A percentile compares a stretch with the other conserved stretches of the same genome.
Conservation (phyloP, 2,329 filamentous ascomycete species). For the Ophiostoma sp. region DNA sequence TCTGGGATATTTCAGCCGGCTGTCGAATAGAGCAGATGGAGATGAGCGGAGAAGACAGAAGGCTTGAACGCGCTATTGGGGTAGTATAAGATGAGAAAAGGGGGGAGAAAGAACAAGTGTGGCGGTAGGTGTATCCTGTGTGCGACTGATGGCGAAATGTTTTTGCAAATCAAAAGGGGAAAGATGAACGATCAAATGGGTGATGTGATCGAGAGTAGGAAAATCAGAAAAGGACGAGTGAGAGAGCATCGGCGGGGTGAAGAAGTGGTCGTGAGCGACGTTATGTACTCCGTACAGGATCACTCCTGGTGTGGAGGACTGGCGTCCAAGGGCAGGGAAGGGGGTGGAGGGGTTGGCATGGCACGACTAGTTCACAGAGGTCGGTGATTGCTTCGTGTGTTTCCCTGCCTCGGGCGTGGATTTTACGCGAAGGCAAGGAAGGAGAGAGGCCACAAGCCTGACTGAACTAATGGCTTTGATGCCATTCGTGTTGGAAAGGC, state of each 20-base stretch:
- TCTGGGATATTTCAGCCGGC: constrained; percentile 31
- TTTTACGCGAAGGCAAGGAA: constrained; percentile 19
- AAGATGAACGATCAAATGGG: constrained; percentile 1
- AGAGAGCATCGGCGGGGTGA: constrained; percentile 24
- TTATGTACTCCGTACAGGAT: constrained; percentile 33
- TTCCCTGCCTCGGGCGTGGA: constrained; percentile 13
- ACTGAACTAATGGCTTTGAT: constrained; percentile 21
- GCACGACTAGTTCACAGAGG: not conserved
- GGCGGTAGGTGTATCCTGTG: not conserved
- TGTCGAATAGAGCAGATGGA: not conserved
- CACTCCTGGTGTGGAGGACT: not conserved
- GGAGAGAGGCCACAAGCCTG: not conserved
- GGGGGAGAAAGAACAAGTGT: not conserved
- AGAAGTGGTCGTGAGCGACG: constrained; percentile 27
- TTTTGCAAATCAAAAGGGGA: not conserved
- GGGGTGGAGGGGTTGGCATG: constrained; percentile 10
- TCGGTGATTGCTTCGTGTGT: constrained; percentile 13
- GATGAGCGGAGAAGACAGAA: not conserved
- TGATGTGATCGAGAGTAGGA: constrained; percentile 9
- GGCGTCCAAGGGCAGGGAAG: not conserved
- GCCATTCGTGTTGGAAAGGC: constrained; percentile 21
- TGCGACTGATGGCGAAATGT: not conserved
- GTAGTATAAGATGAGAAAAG: not conserved
- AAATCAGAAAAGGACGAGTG: not conserved
- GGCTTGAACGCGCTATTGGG: not conserved